Base-by-base conservation (phyloP, 345 rosid genomes). In the Gossypium ekmanianum region DNA sequence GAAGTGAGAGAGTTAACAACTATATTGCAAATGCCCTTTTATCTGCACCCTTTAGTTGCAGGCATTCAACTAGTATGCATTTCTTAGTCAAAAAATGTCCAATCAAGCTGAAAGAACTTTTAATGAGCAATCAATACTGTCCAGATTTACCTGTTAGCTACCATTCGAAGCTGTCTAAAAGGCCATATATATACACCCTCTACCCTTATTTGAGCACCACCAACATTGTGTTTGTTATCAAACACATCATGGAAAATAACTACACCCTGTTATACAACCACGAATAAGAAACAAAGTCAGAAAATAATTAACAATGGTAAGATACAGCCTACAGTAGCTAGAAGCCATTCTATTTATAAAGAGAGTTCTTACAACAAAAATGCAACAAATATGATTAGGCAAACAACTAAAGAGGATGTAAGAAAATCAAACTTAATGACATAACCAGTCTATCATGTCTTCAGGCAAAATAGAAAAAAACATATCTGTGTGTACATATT, bases 111-210 rank as follows among this genome's bases (percentile, higher is more conserved):
- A 54, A 75, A 51, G 41, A 52, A 54, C 63, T 39, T 54, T 54
- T 14, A 34, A 50, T 13, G 29, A 70, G 58, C 48, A 50, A 74
- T 50, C 75, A 22, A 56, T 11, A 26, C 47, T 55, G 26, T 55
- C 45, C n/a, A 62, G 22, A 54, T 71, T 56, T 86, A 95, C 99
- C 99, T 95, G 86, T 86, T 87, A 70, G 97, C 94, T 56, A 93
- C 93, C 92, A 95, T 83, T 47, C 98, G 96, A 67, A 95, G 99
- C 78, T 95, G 99, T 85, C 91, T 90, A 83, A 95, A 95, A 57
- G 99, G 99, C 98, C 97, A 95, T 80, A 95, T 95, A 85, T 95
- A 95, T 67, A 95, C 99, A 85, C 99, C 99, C 87, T 93, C 99
- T 72, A 93, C 90, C 80, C 90, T 89, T 78, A 95, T 89, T 80